Evolutionary conservation across 2,329 filamentous ascomycete genomes (phyloP).

Genomic region (Fusarium pilosicola): DNA sequence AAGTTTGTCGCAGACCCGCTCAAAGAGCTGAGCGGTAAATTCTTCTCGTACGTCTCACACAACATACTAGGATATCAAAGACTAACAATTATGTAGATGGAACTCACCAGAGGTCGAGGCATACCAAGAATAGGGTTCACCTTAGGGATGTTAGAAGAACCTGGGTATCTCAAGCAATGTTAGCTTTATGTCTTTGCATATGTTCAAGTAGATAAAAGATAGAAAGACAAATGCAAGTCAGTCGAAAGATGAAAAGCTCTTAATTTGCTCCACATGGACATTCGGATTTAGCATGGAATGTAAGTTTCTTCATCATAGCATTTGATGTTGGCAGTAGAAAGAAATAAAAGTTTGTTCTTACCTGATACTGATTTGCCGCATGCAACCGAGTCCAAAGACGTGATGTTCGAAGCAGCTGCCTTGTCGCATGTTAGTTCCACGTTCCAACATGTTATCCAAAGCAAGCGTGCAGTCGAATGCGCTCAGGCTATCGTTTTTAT

Average conservation of each 20-base stretch:
- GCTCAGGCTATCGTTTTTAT: conserved; percentile 49
- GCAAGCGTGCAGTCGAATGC: conserved; percentile 15
- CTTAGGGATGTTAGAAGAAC: not conserved
- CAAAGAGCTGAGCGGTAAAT: conserved; percentile 77
- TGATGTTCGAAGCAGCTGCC: not conserved
- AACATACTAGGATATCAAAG: not conserved
- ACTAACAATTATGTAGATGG: conserved; percentile 48
- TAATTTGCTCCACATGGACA: conserved; percentile 71
- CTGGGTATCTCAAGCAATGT: conserved; percentile 39
- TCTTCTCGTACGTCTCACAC: conserved; percentile 67
- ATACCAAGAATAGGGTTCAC: conserved; percentile 57
- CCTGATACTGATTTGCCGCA: conserved; percentile 19
- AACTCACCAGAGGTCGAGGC: conserved; percentile 58
- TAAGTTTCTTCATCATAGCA: conserved; percentile 72
- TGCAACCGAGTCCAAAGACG: not conserved
- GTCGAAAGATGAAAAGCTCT: conserved; percentile 88
- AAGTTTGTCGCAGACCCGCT: conserved; percentile 74
- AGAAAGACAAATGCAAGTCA: conserved; percentile 61
- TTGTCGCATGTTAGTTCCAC: conserved; percentile 13
- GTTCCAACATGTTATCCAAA: conserved; percentile 5
- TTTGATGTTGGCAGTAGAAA: conserved; percentile 26
- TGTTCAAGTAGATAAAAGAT: conserved; percentile 27
- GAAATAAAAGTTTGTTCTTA: conserved; percentile 43
- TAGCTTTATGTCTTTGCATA: conserved; percentile 32
- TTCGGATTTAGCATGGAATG: conserved; percentile 84